These are phyloP conservation scores for Exsudoporus frostii DNA, from an alignment of 768 basidiomycete genomes.

Conservation along the genomic window DNA sequence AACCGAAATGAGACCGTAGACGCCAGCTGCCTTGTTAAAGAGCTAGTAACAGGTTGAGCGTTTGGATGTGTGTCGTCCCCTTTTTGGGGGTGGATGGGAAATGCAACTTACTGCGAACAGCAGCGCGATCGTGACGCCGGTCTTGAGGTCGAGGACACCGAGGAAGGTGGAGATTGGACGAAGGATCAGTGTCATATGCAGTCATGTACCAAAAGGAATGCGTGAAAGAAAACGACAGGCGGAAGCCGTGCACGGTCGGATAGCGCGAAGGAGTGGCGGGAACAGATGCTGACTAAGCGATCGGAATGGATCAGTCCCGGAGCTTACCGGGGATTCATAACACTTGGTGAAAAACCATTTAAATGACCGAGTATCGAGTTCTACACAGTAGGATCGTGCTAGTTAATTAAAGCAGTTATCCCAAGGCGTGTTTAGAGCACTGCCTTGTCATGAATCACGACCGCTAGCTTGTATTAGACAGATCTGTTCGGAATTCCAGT, in stretches of 20 bases:
- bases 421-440: not conserved
- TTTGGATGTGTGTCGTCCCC: not conserved
- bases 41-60: constrained; percentile 43
- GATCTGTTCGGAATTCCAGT: not conserved
- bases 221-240: not conserved
- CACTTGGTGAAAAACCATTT: not conserved
- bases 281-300: constrained; percentile 18
- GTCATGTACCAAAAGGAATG: constrained; percentile 29
- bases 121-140: constrained; percentile 82
- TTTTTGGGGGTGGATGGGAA: not conserved
- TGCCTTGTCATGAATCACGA: not conserved
- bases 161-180: constrained; percentile 80
- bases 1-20: constrained; percentile 93
- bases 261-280: not conserved
- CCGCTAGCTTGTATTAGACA: no score
- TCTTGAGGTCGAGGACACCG: constrained; percentile 89
- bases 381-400: not conserved
- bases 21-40: constrained; percentile 96
- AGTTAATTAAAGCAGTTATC: not conserved
- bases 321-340: no score
- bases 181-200: constrained; percentile 73
- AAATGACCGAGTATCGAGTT: not conserved
- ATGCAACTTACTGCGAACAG: constrained; percentile 74
- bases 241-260: not conserved
- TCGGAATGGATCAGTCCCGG: not conserved